Evolutionary conservation across 2,329 filamentous ascomycete genomes (phyloP), one percentile per base, ranked within the genome.

Genomic region (Colletotrichum sidae): DNA sequence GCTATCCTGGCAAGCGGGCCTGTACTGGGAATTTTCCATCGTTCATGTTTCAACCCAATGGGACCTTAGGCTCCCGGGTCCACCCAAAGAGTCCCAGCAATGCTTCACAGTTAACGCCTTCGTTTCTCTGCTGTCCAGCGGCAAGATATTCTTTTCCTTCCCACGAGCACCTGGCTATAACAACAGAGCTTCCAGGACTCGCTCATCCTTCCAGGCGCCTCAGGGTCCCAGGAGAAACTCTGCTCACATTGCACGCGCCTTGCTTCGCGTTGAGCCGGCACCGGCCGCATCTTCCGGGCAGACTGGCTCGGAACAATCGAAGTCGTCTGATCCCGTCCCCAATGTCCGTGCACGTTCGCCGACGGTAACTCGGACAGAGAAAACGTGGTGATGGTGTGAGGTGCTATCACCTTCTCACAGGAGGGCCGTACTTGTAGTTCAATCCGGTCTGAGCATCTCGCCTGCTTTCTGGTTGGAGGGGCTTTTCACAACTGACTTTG

Each of bases 41-140:
- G 13, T 51, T 52, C 57, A 55, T 52, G 62, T 62, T 65, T 65
- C 62, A 65, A 65, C 38, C 57, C 62, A 52, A 47, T 52, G 52
- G 62, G 51, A 35, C 41, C 39, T 65, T 17, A 39, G 37, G 12
- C 50, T 55, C 55, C 39, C 17, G 53, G 49, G 35, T 65, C 61
- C 61, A 55, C 25, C 25, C 61, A 54, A 64, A 64, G 41, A 44
- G 38, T 53, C 55, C 49, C 49, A 17, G 60, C 37, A 60, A 54
- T 49, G 60, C 60, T 64, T 64, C 49, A 50, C 54, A 25, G 25
- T 25, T 25, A 25, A 25, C 53, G 15, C 53, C 39, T 38, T 57
- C 38, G 33, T 11, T 47, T 41, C 33, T 42, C 10, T 41, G 25
- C 11, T 15, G 45, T 10, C 44, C 39, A 13, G 34, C 57, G 51